These are phyloP conservation scores for Puya raimondii DNA, from an alignment of 176 grass and related monocot genomes.

Conservation along the genomic window DNA sequence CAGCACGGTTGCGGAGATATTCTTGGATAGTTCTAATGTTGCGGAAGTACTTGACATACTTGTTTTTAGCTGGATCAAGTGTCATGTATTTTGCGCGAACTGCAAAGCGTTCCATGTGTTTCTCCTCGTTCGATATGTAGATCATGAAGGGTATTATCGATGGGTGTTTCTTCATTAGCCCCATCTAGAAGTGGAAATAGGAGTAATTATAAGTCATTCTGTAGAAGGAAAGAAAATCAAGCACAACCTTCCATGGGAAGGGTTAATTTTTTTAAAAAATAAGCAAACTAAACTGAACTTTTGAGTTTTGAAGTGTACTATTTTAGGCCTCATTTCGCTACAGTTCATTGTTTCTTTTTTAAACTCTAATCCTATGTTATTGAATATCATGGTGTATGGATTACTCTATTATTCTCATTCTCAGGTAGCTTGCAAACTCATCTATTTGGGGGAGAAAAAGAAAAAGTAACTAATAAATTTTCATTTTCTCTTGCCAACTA, in stretches of 20 bases:
- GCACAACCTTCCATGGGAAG: neutral
- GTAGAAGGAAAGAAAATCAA: slow-evolving; percentile 4
- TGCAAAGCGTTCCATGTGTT: slow-evolving; percentile 88
- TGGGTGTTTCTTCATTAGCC: slow-evolving; percentile 97
- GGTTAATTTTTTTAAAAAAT: neutral
- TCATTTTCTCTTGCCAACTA: no score
- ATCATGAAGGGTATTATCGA: slow-evolving; percentile 99
- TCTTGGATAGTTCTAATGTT: slow-evolving; percentile 94
- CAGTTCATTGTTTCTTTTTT: no score
- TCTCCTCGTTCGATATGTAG: slow-evolving; percentile 90
- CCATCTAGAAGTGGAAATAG: slow-evolving; percentile 51
- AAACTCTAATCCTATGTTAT: no score
- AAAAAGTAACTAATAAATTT: no score
- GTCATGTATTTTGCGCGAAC: slow-evolving; percentile 99
- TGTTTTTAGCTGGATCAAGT: slow-evolving; percentile 83
- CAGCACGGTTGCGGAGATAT: slow-evolving; percentile 72
- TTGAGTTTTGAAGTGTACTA: no score
- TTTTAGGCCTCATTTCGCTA: no score
- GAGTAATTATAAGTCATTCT: slow-evolving; percentile 11
- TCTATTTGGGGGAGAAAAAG: no score
- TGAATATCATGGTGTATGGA: no score
- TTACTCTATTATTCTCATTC: no score
- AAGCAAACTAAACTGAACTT: no score
- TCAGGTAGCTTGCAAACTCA: no score
- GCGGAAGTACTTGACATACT: slow-evolving; percentile 86